These are phyloP conservation scores for Umbilicaria muhlenbergii DNA, from an alignment of 495 filamentous ascomycete genomes.

Conservation along the genomic window DNA sequence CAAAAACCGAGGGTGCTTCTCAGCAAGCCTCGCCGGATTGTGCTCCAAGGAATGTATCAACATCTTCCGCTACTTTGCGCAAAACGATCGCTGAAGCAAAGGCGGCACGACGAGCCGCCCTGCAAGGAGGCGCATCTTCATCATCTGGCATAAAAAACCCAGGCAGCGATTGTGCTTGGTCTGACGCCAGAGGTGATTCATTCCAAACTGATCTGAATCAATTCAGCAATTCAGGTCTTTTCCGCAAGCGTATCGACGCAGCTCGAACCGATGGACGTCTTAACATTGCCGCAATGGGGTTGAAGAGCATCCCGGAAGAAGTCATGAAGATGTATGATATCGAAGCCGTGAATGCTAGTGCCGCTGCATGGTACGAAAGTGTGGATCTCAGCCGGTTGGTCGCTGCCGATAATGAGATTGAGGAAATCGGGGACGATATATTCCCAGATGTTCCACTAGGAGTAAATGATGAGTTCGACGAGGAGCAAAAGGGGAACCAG, in stretches of 20 bases:
- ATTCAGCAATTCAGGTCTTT: conserved; percentile 34
- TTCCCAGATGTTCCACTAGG: conserved; percentile 54
- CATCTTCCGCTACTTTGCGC: conserved; percentile 66
- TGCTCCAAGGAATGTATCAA: conserved; percentile 29
- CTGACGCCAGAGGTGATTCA: not conserved
- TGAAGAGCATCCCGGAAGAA: conserved; percentile 66
- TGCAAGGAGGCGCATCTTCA: conserved; percentile 10
- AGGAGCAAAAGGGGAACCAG: conserved; percentile 49
- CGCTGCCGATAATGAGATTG: conserved; percentile 84
- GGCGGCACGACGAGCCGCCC: conserved; percentile 55
- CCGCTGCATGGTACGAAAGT: conserved; percentile 73
- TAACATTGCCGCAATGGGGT: conserved; percentile 75
- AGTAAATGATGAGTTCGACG: conserved; percentile 38
- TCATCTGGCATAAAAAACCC: too few relatives aligned
- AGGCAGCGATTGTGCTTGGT: too few relatives aligned
- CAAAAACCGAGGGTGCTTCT: conserved; percentile 16
- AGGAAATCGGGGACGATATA: conserved; percentile 48
- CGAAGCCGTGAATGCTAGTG: conserved; percentile 31
- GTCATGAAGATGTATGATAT: conserved; percentile 81
- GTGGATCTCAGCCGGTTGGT: conserved; percentile 83
- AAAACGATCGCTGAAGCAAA: conserved; percentile 92
- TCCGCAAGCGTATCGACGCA: conserved; percentile 58
- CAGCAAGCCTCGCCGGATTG: conserved; percentile 17
- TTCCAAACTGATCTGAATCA: conserved; percentile 2
- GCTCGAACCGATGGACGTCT: conserved; percentile 70